Conservation (phyloP, 768 basidiomycete genomes). For the Rhizopogon vesiculosus region DNA sequence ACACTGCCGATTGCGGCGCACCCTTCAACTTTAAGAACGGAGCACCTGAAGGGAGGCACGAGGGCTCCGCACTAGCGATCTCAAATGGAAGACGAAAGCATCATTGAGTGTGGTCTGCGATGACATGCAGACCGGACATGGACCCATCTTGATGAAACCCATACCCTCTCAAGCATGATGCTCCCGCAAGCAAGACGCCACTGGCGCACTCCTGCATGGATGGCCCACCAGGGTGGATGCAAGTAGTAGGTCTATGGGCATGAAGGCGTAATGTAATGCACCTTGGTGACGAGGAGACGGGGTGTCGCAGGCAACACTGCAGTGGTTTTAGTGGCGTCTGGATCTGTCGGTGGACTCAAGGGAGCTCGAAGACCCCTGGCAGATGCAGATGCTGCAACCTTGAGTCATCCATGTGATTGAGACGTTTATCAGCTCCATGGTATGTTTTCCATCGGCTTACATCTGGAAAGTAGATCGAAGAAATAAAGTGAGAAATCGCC, state of each 20-base stretch:
- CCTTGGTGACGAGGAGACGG: slow-evolving; percentile 51
- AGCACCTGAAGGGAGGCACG: too few species aligned
- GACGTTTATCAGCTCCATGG: too few species aligned
- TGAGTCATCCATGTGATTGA: too few species aligned
- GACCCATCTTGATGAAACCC: slow-evolving; percentile 86
- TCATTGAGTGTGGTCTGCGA: slow-evolving; percentile 17
- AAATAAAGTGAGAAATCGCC: too few species aligned
- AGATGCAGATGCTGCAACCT: slow-evolving; percentile 32
- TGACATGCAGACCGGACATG: slow-evolving; percentile 36
- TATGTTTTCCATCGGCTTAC: too few species aligned
- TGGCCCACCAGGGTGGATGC: slow-evolving; percentile 42
- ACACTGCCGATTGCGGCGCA: slow-evolving; percentile 2
- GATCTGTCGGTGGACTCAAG: slow-evolving; percentile 60
- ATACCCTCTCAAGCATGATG: slow-evolving; percentile 55
- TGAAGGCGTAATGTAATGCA: slow-evolving; percentile 15
- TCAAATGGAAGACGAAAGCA: slow-evolving; percentile 37
- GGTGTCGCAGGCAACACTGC: slow-evolving; percentile 60
- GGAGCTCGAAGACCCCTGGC: slow-evolving; percentile 52
- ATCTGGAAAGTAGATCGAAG: too few species aligned
- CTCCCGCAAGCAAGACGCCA: slow-evolving; percentile 61
- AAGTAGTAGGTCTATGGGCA: neutral
- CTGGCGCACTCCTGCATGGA: slow-evolving; percentile 56
- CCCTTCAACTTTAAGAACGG: slow-evolving; percentile 9
- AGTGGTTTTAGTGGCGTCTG: slow-evolving; percentile 37
- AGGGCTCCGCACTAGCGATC: slow-evolving; percentile 33